Conservation (phyloP, 495 filamentous ascomycete species). For the Penicillium pulvis region DNA sequence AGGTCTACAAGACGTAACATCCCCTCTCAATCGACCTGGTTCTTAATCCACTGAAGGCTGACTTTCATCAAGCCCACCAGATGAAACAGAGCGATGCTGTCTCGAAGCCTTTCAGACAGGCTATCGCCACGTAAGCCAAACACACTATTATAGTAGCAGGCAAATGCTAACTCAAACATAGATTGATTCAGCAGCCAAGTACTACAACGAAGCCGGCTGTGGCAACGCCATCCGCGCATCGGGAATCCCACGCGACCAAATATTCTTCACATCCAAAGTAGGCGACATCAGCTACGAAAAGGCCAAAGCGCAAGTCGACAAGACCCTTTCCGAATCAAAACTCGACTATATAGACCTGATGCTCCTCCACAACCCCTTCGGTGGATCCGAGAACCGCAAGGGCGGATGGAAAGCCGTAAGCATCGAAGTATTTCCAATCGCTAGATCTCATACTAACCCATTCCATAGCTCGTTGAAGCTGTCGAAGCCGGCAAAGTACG, state of each 20-base stretch:
- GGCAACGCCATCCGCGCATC: conserved; percentile 55
- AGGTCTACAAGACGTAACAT: conserved; percentile 70
- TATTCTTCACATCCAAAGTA: conserved; percentile 72
- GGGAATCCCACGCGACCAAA: conserved; percentile 54
- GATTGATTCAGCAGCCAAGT: conserved; percentile 67
- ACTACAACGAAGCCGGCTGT: conserved; percentile 62
- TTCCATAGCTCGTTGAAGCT: conserved; percentile 57
- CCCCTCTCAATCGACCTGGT: neutral
- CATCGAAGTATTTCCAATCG: neutral
- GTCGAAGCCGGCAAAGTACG: conserved; percentile 60
- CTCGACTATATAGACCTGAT: conserved; percentile 68
- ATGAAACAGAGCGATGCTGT: conserved; percentile 14
- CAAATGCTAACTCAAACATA: conserved; percentile 1
- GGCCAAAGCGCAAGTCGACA: conserved; percentile 56
- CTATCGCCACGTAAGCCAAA: conserved; percentile 62
- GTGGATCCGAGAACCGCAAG: conserved; percentile 58
- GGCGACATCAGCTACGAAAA: conserved; percentile 57
- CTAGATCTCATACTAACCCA: neutral
- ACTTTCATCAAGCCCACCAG: conserved; percentile 13
- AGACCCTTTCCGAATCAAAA: conserved; percentile 54
- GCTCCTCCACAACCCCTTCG: conserved; percentile 66
- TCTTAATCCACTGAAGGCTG: neutral
- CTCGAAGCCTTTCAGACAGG: conserved; percentile 62
- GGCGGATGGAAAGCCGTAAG: conserved; percentile 61
- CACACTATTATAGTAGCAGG: neutral